phyloP scores from a whole-genome alignment of 305 asterid species.

The Fraxinus floribunda region DNA sequence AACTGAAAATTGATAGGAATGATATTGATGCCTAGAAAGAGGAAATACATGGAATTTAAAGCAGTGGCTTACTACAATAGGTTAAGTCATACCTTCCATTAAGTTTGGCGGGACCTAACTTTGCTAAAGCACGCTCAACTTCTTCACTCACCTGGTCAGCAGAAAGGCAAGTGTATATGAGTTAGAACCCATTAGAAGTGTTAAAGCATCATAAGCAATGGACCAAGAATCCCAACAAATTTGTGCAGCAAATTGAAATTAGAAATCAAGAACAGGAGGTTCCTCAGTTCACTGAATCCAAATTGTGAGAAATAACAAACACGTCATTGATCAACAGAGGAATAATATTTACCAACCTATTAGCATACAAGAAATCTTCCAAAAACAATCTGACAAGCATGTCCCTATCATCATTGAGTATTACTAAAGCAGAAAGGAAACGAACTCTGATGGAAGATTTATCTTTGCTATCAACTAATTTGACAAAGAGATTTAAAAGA shows the following conservation, averaged over 20 bases:
- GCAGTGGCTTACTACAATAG: neutral
- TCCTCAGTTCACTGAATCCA: neutral
- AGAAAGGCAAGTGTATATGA: constrained; percentile 14
- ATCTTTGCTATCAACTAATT: neutral
- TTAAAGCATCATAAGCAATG: neutral
- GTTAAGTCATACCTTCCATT: constrained; percentile 57
- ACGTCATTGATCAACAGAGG: neutral
- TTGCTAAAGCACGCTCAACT: constrained; percentile 96
- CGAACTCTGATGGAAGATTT: neutral
- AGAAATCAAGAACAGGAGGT: neutral
- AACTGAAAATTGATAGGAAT: constrained; percentile 17
- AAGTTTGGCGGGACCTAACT: constrained; percentile 69
- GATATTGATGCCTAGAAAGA: constrained; percentile 10
- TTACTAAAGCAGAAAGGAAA: neutral
- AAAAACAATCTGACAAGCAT: neutral
- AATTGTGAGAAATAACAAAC: neutral
- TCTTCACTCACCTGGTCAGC: constrained; percentile 86
- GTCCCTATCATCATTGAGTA: neutral
- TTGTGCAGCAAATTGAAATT: neutral
- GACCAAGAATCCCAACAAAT: neutral
- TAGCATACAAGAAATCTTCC: neutral
- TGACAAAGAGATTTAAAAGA: neutral
- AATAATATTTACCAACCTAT: neutral
- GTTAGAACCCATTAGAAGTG: constrained; percentile 7
- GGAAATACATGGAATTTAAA: neutral